Evolutionary conservation across 2,329 filamentous ascomycete species (phyloP).

Genomic region (Pseudogymnoascus sp.): DNA sequence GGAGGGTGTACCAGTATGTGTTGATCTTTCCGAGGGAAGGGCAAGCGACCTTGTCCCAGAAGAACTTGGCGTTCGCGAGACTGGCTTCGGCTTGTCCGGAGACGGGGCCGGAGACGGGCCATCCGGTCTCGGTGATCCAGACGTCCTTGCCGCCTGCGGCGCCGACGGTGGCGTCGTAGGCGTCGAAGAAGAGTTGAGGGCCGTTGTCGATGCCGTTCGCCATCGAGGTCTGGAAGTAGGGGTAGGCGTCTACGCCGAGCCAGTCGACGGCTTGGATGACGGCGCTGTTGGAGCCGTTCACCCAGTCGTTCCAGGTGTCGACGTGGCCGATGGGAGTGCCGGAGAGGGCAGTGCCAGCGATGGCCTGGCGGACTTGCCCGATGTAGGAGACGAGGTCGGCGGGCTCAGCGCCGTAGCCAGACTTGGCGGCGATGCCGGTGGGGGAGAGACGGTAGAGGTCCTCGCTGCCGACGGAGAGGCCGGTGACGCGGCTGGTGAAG

Average conservation of each 20-base stretch:
- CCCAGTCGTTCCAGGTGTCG: constrained; percentile 80
- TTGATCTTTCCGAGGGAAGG: constrained; percentile 56
- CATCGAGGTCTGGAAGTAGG: constrained; percentile 70
- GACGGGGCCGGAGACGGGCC: constrained; percentile 65
- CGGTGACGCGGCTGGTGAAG: constrained; percentile 62
- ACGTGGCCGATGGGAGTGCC: constrained; percentile 68
- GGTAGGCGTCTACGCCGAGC: constrained; percentile 77
- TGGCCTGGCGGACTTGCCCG: constrained; percentile 54
- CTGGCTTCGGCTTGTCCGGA: constrained; percentile 57
- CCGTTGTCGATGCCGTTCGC: constrained; percentile 59
- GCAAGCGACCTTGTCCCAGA: constrained; percentile 75
- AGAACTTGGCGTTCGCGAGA: constrained; percentile 63
- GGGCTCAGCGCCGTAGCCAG: constrained; percentile 57
- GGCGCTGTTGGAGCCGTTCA: constrained; percentile 62
- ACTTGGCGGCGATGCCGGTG: constrained; percentile 57
- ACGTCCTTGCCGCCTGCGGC: constrained; percentile 61
- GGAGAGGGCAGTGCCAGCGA: constrained; percentile 55
- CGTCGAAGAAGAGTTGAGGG: constrained; percentile 60
- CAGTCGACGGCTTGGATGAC: constrained; percentile 68
- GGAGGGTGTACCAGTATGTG: constrained; percentile 72
- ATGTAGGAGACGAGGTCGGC: constrained; percentile 62
- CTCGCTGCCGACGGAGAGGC: constrained; percentile 81
- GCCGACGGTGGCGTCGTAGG: constrained; percentile 51
- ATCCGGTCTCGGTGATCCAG: constrained; percentile 86
- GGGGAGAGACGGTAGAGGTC: constrained; percentile 75